Conservation (phyloP, 805 yeast genomes). For the Saccharomyces eubayanus region DNA sequence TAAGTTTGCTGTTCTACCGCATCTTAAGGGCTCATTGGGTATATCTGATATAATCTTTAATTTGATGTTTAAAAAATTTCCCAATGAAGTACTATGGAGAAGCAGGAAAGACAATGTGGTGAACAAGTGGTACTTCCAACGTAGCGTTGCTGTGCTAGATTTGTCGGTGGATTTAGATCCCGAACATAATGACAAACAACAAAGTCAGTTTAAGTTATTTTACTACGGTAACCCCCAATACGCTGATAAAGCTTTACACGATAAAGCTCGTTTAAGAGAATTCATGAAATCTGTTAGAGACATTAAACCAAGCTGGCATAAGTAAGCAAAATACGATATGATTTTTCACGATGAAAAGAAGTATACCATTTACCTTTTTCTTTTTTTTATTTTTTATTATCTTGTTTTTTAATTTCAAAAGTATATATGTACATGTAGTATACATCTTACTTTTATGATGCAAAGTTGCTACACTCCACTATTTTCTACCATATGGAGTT, state of each 20-base stretch:
- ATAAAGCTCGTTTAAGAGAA: slow-evolving; percentile 16
- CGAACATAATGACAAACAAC: slow-evolving; percentile 17
- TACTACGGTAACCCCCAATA: slow-evolving; percentile 33
- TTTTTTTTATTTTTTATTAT: background rate
- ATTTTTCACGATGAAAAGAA: background rate
- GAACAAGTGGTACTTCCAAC: slow-evolving; percentile 94
- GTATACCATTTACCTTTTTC: background rate
- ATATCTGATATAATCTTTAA: slow-evolving; percentile 91
- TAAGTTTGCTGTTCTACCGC: slow-evolving; percentile 82
- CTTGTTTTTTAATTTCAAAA: background rate
- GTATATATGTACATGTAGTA: background rate
- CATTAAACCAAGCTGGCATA: slow-evolving; percentile 31
- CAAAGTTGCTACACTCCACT: background rate
- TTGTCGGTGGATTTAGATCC: slow-evolving; percentile 33
- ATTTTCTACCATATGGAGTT: background rate
- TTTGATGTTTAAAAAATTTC: slow-evolving; percentile 57
- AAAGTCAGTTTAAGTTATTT: slow-evolving; percentile 33
- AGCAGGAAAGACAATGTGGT: slow-evolving; percentile 82
- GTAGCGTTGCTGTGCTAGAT: slow-evolving; percentile 64
- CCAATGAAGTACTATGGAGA: slow-evolving; percentile 79
- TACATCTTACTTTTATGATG: background rate
- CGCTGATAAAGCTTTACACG: slow-evolving; percentile 7
- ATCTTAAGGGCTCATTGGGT: slow-evolving; percentile 84
- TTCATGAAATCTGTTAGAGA: slow-evolving; percentile 28
- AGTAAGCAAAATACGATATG: slow-evolving; percentile 1